A percentile compares a stretch with the other conserved stretches of the same genome.
These are phyloP conservation scores for Sordaria brevicollis DNA, from an alignment of 495 filamentous ascomycete genomes.

Conservation along the genomic window DNA sequence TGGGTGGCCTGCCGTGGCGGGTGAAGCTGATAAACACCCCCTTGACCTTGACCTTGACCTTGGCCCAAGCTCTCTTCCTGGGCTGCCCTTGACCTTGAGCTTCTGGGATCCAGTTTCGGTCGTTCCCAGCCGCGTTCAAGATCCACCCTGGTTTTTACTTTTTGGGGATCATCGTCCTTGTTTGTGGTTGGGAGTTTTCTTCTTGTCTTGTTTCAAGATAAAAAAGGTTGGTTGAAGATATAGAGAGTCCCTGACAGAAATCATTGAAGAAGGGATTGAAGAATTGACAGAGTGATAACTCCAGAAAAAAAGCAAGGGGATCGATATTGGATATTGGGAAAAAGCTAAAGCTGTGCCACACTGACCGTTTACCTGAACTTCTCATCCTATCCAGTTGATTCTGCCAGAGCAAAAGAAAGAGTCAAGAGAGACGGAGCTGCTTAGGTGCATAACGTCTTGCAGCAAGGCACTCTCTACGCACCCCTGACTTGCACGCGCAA, in stretches of 20 bases:
- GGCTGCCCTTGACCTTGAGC: no score
- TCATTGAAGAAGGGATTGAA: neutral
- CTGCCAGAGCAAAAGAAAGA: no score
- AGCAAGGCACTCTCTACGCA: slow-evolving; percentile 10
- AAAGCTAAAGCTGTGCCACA: neutral
- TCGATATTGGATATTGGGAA: neutral
- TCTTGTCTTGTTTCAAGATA: neutral
- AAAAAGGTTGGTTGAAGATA: neutral
- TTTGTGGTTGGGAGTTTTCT: neutral
- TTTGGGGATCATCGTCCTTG: neutral
- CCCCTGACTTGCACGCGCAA: slow-evolving; percentile 20
- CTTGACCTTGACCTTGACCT: neutral
- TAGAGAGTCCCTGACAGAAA: neutral
- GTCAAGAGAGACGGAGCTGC: neutral
- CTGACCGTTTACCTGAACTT: neutral
- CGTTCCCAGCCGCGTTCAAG: neutral
- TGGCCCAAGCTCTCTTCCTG: no score
- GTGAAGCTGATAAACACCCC: neutral
- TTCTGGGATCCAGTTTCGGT: neutral
- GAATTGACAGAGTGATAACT: neutral
- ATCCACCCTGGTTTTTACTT: neutral
- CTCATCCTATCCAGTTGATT: neutral
- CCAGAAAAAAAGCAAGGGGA: neutral
- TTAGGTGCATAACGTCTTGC: slow-evolving; percentile 27
- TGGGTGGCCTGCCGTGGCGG: neutral